Percentiles rank a stretch among this genome's conserved stretches.
phyloP scores from a whole-genome alignment of 768 basidiomycete genomes.

The Podaxis sp. region DNA sequence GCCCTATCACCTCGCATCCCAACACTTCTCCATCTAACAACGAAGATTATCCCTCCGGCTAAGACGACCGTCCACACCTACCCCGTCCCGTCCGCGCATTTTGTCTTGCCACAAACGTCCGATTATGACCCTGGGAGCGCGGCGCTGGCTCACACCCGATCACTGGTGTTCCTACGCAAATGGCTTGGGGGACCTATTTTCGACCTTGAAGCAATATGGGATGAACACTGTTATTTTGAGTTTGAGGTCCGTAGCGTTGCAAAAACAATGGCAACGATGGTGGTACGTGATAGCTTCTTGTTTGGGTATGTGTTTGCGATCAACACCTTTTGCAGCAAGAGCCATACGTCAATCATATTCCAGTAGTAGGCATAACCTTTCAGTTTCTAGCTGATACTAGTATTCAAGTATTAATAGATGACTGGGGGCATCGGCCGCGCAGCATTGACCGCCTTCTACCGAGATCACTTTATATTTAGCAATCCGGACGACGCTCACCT shows the following conservation, averaged over 20 bases:
- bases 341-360: slow-evolving; percentile 60
- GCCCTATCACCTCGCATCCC: slow-evolving; percentile 26
- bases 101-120: slow-evolving; percentile 40
- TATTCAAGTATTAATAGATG: slow-evolving; percentile 32
- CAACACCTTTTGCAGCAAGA: slow-evolving; percentile 35
- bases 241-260: slow-evolving; percentile 49
- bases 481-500: slow-evolving; percentile 47
- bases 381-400: neutral
- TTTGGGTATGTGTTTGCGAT: neutral
- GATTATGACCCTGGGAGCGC: slow-evolving; percentile 42
- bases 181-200: slow-evolving; percentile 49
- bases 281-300: slow-evolving; percentile 30
- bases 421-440: slow-evolving; percentile 54
- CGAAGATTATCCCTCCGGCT: slow-evolving; percentile 14
- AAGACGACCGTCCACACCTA: slow-evolving; percentile 29
- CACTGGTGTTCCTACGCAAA: slow-evolving; percentile 44
- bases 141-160: slow-evolving; percentile 43
- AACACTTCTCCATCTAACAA: slow-evolving; percentile 34
- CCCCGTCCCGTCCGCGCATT: slow-evolving; percentile 32
- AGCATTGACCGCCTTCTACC: slow-evolving; percentile 49
- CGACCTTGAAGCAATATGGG: slow-evolving; percentile 60
- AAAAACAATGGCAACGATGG: slow-evolving; percentile 57
- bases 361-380: slow-evolving; percentile 36
- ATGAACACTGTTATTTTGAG: slow-evolving; percentile 55
- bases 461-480: slow-evolving; percentile 56